Evolutionary conservation across 2,329 filamentous ascomycete species (phyloP).

Genomic region (Fusarium neocosmosporiellum): DNA sequence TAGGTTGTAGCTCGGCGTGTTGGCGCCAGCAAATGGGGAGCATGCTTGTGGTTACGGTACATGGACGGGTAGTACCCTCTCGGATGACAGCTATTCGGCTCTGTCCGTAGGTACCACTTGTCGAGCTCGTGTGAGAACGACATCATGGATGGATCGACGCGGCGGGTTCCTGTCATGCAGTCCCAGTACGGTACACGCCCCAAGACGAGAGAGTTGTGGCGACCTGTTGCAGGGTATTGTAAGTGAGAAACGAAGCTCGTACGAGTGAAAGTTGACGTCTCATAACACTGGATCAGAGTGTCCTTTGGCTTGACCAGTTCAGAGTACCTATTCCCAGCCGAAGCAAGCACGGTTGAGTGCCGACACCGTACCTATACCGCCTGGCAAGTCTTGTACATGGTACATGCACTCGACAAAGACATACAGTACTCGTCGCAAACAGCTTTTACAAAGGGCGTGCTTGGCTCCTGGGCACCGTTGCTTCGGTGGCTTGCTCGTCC

Average conservation of each 20-base stretch:
- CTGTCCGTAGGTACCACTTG: constrained; percentile 1
- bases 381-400: background rate
- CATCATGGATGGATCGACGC: constrained; percentile 31
- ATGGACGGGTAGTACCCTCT: constrained; percentile 2
- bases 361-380: background rate
- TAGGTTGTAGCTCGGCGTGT: background rate
- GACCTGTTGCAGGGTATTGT: background rate
- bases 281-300: background rate
- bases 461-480: background rate
- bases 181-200: background rate
- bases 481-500: background rate
- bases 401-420: background rate
- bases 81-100: background rate
- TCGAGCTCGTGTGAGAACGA: constrained; percentile 1
- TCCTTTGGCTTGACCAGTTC: background rate
- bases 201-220: background rate
- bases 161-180: background rate
- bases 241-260: background rate
- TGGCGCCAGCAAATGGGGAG: background rate
- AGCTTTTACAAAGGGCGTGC: background rate
- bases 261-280: background rate
- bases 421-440: background rate
- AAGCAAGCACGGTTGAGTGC: background rate
- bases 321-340: background rate
- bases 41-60: background rate